A percentile compares a stretch with the other conserved stretches of the same genome.
Conservation (phyloP, 1,284 basidiomycete species). For the Coniophora puteana region DNA sequence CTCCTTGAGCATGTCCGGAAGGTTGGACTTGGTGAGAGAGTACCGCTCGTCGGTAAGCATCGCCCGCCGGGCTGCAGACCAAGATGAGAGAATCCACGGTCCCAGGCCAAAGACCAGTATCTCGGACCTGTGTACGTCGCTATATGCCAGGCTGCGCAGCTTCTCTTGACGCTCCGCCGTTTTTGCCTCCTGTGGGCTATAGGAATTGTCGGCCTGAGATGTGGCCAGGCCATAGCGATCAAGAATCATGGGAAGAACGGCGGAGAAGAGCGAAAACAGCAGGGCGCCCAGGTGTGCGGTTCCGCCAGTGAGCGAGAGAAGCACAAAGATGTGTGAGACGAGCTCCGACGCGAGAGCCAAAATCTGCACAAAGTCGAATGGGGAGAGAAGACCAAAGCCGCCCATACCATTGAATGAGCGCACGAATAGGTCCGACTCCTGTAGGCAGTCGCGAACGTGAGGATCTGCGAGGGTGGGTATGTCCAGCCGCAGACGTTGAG, state of each 20-base stretch:
- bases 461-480: slow-evolving; percentile 74
- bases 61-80: slow-evolving; percentile 60
- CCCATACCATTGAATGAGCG: slow-evolving; percentile 66
- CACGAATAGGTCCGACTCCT: slow-evolving; percentile 79
- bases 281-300: slow-evolving; percentile 53
- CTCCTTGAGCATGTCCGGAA: slow-evolving; percentile 43
- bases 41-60: slow-evolving; percentile 53
- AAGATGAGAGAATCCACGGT: slow-evolving; percentile 75
- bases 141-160: slow-evolving; percentile 68
- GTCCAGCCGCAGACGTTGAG: slow-evolving; percentile 72
- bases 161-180: slow-evolving; percentile 66
- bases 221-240: slow-evolving; percentile 41
- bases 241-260: slow-evolving; percentile 49
- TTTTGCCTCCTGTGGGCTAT: slow-evolving; percentile 50
- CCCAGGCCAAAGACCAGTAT: slow-evolving; percentile 76
- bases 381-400: slow-evolving; percentile 69
- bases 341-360: slow-evolving; percentile 68
- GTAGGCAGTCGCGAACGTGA: slow-evolving; percentile 66
- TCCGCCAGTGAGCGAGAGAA: slow-evolving; percentile 63
- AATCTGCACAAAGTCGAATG: slow-evolving; percentile 72
- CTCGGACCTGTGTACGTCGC: slow-evolving; percentile 68
- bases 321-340: slow-evolving; percentile 61
- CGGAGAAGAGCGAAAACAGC: slow-evolving; percentile 55
- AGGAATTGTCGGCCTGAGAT: slow-evolving; percentile 40
- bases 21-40: slow-evolving; percentile 26